Conservation (phyloP, 2,329 filamentous ascomycete genomes). For the Cryphonectria naterciae region DNA sequence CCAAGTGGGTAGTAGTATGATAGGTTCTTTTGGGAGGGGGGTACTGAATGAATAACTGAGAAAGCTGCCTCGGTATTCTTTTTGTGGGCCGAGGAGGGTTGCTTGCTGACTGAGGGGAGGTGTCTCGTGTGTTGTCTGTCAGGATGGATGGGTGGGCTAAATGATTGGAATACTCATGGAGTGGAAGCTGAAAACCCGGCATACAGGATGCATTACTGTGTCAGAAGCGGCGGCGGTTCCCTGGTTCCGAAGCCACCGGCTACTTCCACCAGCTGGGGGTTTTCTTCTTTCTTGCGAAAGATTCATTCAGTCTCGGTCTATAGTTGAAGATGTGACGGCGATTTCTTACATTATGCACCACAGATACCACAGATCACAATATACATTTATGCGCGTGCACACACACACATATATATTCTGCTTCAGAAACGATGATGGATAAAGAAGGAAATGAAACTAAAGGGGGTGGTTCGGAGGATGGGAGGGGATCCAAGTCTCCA, state of each 20-base stretch:
- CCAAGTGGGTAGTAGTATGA: too few relatives aligned
- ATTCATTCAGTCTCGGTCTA: neutral
- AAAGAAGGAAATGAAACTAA: neutral
- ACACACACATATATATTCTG: too few relatives aligned
- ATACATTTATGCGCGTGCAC: neutral
- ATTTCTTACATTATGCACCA: neutral
- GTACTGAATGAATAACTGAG: too few relatives aligned
- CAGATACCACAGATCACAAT: neutral
- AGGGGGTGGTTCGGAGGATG: neutral
- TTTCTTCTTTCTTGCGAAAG: neutral
- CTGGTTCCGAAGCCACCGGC: neutral
- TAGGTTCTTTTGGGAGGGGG: too few relatives aligned
- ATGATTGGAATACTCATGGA: neutral
- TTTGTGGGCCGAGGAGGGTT: neutral
- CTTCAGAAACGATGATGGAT: neutral
- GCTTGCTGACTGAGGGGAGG: neutral
- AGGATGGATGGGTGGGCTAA: neutral
- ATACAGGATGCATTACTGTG: neutral
- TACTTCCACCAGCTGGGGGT: neutral
- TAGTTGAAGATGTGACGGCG: neutral
- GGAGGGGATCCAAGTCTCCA: neutral
- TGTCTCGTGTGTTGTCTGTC: neutral
- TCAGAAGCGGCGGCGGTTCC: neutral
- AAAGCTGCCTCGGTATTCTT: neutral
- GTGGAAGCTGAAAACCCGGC: neutral